Base-by-base conservation (phyloP, 768 basidiomycete species). In the Collybiopsis luxurians region DNA sequence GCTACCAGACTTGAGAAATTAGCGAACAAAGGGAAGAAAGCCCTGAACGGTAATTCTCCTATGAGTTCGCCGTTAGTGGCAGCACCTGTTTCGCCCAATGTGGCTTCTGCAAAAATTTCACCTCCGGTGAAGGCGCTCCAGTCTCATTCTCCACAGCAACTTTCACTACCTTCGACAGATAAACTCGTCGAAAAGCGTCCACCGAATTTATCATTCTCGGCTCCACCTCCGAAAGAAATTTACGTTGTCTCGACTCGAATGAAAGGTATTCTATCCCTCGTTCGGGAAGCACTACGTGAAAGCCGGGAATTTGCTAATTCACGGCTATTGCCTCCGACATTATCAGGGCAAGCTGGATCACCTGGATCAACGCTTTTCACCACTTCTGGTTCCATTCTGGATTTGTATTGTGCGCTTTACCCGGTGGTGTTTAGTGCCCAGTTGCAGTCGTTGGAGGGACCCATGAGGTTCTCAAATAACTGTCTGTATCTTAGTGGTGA, bases 391-490 rank as follows among this genome's bases (percentile, higher is more conserved):
- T 79, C 86, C 17, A 76, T 86, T 2, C 75, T 96, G 54, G 93
- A 95, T 53, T 73, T 97, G 9, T 90, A 86, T 71, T 81, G 89
- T 43, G 90, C 91, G 1, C 67, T 97, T 24, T 85, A 90, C 66
- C 92, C 92, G 12, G 77, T 89, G 36, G 77, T 77, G 31, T 84
- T 83, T 58, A 69, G 74, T 0, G 63, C 73, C 36, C 72, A 76
- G 44, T 69, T 90, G 28, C 66, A 66, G 23, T 68, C 78, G 0
- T 73, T 86, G 10, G 82, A 82, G 19, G 70, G 76, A 26, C 75
- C 80, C 1, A 86, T 96, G 80, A 82, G 83, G 48, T 89, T 89
- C 66, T 85, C 90, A 17, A 97, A 97, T 67, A 89, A 95, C 60
- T 92, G 86, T 61, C 63, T 80, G 21, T 91, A 87, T 66, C 77